A percentile compares a stretch with the other conserved stretches of the same genome.
These are phyloP conservation scores for Climacium dendroides DNA, from an alignment of 225 moss, liverwort and hornwort species.

Conservation along the genomic window DNA sequence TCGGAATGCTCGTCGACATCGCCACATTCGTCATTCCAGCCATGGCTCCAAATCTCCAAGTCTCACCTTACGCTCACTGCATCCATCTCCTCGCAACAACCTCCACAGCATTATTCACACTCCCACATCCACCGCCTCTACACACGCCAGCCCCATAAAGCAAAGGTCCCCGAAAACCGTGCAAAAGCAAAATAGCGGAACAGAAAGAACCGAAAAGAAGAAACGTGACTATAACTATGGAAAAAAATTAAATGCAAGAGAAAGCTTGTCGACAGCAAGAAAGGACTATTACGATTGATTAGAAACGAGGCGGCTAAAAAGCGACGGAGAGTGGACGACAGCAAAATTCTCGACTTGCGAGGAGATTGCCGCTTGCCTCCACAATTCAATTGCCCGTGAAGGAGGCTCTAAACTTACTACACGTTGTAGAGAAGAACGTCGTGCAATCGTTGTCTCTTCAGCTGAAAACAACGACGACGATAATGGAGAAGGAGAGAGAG, in stretches of 20 bases:
- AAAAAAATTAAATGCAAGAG: not conserved
- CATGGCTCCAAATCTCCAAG: not conserved
- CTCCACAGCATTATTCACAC: not conserved
- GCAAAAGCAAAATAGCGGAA: not conserved
- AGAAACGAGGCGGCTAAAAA: not conserved
- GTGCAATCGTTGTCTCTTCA: not conserved
- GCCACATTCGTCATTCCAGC: slow-evolving; percentile 13
- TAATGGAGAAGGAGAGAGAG: not conserved
- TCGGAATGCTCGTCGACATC: slow-evolving; percentile 10
- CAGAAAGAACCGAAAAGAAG: not conserved
- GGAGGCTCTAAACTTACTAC: not conserved
- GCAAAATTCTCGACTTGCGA: not conserved
- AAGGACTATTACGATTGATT: not conserved
- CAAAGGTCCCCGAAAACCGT: not conserved
- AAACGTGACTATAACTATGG: not conserved
- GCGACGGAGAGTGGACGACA: not conserved
- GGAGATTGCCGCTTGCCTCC: not conserved
- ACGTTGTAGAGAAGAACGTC: not conserved
- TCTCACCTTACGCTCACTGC: not conserved
- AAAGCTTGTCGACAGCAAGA: not conserved
- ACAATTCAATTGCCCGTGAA: not conserved
- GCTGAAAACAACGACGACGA: not conserved
- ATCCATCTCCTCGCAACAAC: not conserved
- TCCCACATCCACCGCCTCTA: not conserved
- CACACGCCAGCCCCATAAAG: not conserved